Conservation (phyloP, 2,329 filamentous ascomycete genomes). For the Colletotrichum sp. region DNA sequence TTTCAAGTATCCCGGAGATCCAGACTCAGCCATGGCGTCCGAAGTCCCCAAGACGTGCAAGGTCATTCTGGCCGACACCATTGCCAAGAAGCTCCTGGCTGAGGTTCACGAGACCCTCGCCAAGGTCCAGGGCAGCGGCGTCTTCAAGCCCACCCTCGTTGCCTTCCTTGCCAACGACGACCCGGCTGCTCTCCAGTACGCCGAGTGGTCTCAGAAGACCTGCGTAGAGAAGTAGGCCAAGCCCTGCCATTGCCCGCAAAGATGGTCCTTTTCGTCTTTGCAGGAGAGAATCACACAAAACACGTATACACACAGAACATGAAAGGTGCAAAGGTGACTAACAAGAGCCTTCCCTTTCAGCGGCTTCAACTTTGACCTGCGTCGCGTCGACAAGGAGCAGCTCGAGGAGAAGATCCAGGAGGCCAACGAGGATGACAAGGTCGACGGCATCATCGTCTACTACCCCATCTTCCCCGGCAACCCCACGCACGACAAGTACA, state of each 20-base stretch:
- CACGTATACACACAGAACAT: background rate
- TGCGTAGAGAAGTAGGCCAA: slow-evolving; percentile 87
- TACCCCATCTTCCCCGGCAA: slow-evolving; percentile 91
- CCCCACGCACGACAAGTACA: slow-evolving; percentile 87
- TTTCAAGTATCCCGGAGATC: background rate
- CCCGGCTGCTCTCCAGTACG: slow-evolving; percentile 90
- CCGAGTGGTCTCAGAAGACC: slow-evolving; percentile 96
- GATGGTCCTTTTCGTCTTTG: background rate
- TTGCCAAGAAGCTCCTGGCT: slow-evolving; percentile 79
- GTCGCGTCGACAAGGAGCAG: slow-evolving; percentile 81
- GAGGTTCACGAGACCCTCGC: slow-evolving; percentile 81
- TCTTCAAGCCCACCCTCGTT: slow-evolving; percentile 74
- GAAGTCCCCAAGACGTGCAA: slow-evolving; percentile 77
- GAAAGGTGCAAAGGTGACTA: slow-evolving; percentile 6
- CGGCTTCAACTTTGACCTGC: slow-evolving; percentile 89
- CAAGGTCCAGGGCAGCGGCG: slow-evolving; percentile 65
- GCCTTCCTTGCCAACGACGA: slow-evolving; percentile 94
- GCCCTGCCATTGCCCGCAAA: background rate
- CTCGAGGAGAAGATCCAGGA: slow-evolving; percentile 88
- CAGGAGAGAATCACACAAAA: background rate
- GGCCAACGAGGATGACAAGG: slow-evolving; percentile 77
- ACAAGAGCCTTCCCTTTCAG: slow-evolving; percentile 45
- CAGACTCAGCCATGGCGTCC: slow-evolving; percentile 38
- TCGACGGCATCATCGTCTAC: slow-evolving; percentile 96
- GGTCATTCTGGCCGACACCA: slow-evolving; percentile 86